These are phyloP conservation scores for Pyronema omphalodes DNA, from an alignment of 495 filamentous ascomycete genomes.

Conservation along the genomic window DNA sequence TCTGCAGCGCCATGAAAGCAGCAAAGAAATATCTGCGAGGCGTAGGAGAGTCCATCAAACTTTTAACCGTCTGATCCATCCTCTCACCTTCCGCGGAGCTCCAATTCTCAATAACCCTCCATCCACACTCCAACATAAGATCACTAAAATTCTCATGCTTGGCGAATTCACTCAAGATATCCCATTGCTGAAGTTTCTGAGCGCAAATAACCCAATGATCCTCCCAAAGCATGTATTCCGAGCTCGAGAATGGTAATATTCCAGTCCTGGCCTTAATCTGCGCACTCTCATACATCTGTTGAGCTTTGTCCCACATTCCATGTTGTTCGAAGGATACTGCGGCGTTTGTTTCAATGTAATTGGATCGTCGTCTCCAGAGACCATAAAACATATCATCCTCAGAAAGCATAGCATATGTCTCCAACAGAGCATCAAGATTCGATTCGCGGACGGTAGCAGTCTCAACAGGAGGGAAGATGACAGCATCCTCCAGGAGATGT, in stretches of 20 bases:
- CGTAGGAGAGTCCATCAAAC: constrained; percentile 90
- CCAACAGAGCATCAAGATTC: constrained; percentile 81
- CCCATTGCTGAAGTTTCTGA: constrained; percentile 97
- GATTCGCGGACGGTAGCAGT: constrained; percentile 69
- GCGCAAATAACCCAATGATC: constrained; percentile 97
- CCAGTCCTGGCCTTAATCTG: constrained; percentile 94
- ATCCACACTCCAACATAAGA: constrained; percentile 82
- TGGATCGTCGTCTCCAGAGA: constrained; percentile 84
- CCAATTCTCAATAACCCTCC: constrained; percentile 90
- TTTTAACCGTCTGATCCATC: constrained; percentile 78
- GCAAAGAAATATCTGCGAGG: constrained; percentile 89
- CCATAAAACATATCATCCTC: constrained; percentile 98
- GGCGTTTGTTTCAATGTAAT: constrained; percentile 91
- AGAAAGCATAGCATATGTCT: constrained; percentile 70
- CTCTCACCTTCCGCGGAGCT: constrained; percentile 68
- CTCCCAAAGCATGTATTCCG: constrained; percentile 98
- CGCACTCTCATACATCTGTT: constrained; percentile 84
- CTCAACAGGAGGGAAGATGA: constrained; percentile 67
- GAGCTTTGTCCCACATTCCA: constrained; percentile 97
- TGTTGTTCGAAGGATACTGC: constrained; percentile 95
- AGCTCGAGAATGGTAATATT: constrained; percentile 81
- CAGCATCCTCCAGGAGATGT: constrained; percentile 64
- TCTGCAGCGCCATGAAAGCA: constrained; percentile 88
- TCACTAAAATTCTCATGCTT: constrained; percentile 98
- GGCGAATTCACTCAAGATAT: constrained; percentile 89